phyloP scores from a whole-genome alignment of 139 green algal genomes.

The Trebouxia sp. region DNA sequence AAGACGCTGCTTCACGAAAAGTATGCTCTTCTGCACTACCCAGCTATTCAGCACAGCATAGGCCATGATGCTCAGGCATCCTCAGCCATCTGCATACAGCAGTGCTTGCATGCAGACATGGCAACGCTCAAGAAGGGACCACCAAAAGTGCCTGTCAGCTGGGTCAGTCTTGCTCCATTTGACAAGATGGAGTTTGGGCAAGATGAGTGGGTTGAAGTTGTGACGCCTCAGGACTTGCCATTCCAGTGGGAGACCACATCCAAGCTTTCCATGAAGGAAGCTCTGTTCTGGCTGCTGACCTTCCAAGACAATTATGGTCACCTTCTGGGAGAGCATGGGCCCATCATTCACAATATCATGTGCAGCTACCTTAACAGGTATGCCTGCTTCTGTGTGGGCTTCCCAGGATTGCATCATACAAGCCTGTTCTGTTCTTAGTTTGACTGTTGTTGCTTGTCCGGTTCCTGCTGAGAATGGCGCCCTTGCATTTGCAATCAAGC shows the following conservation, averaged over 20 bases:
- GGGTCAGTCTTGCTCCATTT: conserved; percentile 13
- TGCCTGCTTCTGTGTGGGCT: too few relatives aligned
- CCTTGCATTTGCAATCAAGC: too few relatives aligned
- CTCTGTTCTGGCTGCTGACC: conserved; percentile 24
- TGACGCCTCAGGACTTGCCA: background rate
- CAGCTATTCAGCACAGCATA: too few relatives aligned
- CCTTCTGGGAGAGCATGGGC: conserved; percentile 38
- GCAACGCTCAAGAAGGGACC: background rate
- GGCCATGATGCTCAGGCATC: background rate
- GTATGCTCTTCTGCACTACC: too few relatives aligned
- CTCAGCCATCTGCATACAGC: too few relatives aligned
- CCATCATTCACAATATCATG: conserved; percentile 32
- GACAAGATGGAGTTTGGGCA: conserved; percentile 19
- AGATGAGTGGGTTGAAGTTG: conserved; percentile 7
- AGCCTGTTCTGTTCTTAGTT: too few relatives aligned
- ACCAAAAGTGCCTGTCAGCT: conserved; percentile 22
- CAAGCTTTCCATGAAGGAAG: conserved; percentile 27
- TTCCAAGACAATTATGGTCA: conserved; percentile 45
- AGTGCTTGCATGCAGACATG: conserved; percentile 24
- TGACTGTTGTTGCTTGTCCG: too few relatives aligned
- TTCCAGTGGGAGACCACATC: conserved; percentile 20
- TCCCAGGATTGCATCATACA: too few relatives aligned
- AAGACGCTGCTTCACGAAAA: too few relatives aligned
- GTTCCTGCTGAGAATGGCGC: too few relatives aligned
- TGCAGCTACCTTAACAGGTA: conserved; percentile 40